Percentiles rank a stretch among this genome's conserved stretches.
Evolutionary conservation across 179 eudicot species (phyloP).

Genomic region (Corrigiola litoralis): DNA sequence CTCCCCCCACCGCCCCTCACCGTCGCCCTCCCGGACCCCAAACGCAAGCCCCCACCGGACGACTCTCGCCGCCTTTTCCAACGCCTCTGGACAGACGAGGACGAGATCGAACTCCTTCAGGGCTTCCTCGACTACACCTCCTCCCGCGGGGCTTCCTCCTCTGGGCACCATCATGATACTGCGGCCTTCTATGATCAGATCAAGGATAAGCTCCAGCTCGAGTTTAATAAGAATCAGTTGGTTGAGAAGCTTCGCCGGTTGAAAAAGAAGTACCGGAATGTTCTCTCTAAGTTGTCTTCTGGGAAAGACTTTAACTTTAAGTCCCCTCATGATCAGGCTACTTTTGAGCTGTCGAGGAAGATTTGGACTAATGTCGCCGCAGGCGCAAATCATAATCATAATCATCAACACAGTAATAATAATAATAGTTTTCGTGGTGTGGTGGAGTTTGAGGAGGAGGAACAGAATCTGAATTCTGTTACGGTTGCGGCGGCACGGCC

Average conservation of each 20-base stretch:
- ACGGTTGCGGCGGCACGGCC: slow-evolving; percentile 4
- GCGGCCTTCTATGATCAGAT: slow-evolving; percentile 91
- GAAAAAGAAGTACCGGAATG: slow-evolving; percentile 86
- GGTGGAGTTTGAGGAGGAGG: slow-evolving; percentile 52
- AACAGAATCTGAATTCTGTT: slow-evolving; percentile 28
- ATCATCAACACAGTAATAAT: too few species aligned
- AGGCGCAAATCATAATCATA: too few species aligned
- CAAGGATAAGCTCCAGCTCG: slow-evolving; percentile 68
- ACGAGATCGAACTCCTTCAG: slow-evolving; percentile 85
- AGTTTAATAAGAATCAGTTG: slow-evolving; percentile 79
- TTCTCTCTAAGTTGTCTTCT: slow-evolving; percentile 45
- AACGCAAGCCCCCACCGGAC: slow-evolving; percentile 44
- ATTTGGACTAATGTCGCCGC: slow-evolving; percentile 53
- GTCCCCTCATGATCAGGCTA: slow-evolving; percentile 73
- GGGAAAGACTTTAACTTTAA: slow-evolving; percentile 77
- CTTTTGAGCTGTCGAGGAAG: slow-evolving; percentile 68
- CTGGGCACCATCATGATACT: slow-evolving; percentile 74
- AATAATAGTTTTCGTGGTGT: slow-evolving; percentile 6
- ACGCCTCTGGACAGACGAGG: slow-evolving; percentile 87
- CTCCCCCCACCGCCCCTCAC: slow-evolving; percentile 22
- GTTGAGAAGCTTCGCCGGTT: slow-evolving; percentile 83
- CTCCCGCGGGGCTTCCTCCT: slow-evolving; percentile 42
- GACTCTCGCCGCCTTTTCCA: slow-evolving; percentile 74
- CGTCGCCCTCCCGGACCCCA: slow-evolving; percentile 31
- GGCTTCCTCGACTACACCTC: slow-evolving; percentile 71